Conservation (phyloP, 73 alveolate species). For the Symbiodinium natans region DNA sequence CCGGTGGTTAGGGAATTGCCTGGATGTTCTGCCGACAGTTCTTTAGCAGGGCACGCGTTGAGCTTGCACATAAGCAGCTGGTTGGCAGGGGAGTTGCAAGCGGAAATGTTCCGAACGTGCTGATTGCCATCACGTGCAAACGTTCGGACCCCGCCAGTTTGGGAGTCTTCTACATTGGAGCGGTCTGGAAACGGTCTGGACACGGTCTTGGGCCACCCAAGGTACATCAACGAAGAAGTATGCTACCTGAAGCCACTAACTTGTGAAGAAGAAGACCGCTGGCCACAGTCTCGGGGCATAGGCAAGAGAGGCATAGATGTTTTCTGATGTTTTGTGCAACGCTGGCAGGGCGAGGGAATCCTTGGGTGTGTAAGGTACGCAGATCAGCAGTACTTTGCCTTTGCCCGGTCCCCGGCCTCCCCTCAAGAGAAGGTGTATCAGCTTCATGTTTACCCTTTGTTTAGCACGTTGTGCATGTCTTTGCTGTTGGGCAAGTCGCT, state of each 20-base stretch:
- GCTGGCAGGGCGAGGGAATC: too few species aligned
- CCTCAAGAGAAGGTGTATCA: not conserved
- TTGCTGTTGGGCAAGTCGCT: too few species aligned
- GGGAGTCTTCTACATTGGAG: not conserved
- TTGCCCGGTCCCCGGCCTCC: not conserved
- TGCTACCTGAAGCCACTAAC: constrained; percentile 46
- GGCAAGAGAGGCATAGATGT: not conserved
- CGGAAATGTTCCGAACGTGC: not conserved
- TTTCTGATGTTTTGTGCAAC: not conserved
- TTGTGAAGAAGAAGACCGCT: not conserved
- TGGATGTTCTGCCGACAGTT: too few species aligned
- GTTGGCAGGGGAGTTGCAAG: constrained; percentile 24
- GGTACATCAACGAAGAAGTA: not conserved
- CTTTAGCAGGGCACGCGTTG: too few species aligned
- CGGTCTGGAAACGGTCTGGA: too few species aligned
- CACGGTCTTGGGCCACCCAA: too few species aligned
- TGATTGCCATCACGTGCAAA: constrained; percentile 41
- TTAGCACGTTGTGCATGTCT: too few species aligned
- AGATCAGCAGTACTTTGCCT: constrained; percentile 11
- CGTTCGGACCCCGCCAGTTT: not conserved
- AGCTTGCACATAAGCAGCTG: constrained; percentile 1
- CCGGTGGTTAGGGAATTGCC: too few species aligned
- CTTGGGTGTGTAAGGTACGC: not conserved
- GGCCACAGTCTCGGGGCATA: not conserved
- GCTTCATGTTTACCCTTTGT: not conserved